phyloP scores from a whole-genome alignment of 352 stramenopile genomes.

The Thalassiosira hispida region DNA sequence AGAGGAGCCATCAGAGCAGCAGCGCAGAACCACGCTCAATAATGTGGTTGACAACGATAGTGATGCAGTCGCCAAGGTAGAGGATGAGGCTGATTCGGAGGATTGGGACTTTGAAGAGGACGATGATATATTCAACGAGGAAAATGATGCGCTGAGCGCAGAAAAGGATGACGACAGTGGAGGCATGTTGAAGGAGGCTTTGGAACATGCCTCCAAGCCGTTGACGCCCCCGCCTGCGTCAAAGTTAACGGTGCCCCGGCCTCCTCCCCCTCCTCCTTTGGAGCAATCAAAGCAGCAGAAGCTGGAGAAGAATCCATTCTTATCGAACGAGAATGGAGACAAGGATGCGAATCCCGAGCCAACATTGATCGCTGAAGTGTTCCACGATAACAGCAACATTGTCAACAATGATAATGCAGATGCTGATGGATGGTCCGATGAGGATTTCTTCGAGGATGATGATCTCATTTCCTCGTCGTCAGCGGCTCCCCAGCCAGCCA shows the following conservation, averaged over 20 bases:
- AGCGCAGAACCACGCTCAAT: not conserved
- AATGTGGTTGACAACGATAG: not conserved
- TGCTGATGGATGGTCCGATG: slow-evolving; percentile 41
- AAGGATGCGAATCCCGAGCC: not conserved
- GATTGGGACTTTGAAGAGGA: slow-evolving; percentile 47
- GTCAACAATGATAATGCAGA: not conserved
- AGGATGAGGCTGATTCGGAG: slow-evolving; percentile 6
- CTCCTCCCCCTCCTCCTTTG: not conserved
- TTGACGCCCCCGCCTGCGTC: not conserved
- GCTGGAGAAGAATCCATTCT: slow-evolving; percentile 4
- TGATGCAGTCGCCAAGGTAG: not conserved
- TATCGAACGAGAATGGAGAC: slow-evolving; percentile 2
- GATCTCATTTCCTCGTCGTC: not conserved
- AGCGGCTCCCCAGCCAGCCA: not conserved
- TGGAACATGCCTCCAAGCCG: not conserved
- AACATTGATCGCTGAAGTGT: not conserved
- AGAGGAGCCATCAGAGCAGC: not conserved
- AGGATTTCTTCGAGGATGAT: slow-evolving; percentile 34
- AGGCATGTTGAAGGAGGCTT: not conserved
- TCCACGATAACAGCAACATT: not conserved
- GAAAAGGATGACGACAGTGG: not conserved
- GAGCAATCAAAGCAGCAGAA: not conserved
- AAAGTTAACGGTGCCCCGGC: not conserved
- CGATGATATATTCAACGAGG: slow-evolving; percentile 30
- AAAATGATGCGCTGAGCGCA: not conserved